A percentile compares a stretch with the other conserved stretches of the same genome.
Conservation (phyloP, 1,284 basidiomycete species). For the Gymnopus androsaceus region DNA sequence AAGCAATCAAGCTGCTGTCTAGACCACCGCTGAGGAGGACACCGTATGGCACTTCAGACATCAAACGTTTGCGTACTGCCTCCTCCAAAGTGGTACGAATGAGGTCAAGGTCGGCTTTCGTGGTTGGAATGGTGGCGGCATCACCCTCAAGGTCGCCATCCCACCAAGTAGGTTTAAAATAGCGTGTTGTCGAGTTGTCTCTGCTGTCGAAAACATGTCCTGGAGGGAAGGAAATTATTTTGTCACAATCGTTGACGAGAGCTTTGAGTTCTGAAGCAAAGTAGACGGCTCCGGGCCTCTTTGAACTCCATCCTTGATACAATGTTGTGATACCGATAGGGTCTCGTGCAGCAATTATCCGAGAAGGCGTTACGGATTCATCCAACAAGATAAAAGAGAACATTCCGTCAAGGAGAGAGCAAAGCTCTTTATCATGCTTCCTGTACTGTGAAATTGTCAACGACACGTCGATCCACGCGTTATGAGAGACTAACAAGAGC, state of each 20-base stretch:
- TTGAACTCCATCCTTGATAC: conserved; percentile 93
- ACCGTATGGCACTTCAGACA: conserved; percentile 99
- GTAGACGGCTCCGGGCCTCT: conserved; percentile 82
- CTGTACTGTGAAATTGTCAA: conserved; percentile 62
- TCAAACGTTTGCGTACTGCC: conserved; percentile 93
- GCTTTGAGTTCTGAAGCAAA: conserved; percentile 98
- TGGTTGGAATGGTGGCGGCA: conserved; percentile 60
- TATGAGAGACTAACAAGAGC: conserved; percentile 65
- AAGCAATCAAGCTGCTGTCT: conserved; percentile 94
- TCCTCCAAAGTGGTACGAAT: conserved; percentile 86
- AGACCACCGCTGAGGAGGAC: conserved; percentile 95
- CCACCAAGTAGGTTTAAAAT: conserved; percentile 90
- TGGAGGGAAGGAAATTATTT: conserved; percentile 94
- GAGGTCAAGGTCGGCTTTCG: conserved; percentile 66
- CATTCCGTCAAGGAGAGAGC: conserved; percentile 93
- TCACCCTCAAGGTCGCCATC: conserved; percentile 67
- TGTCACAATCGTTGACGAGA: conserved; percentile 91
- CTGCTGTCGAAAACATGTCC: conserved; percentile 92
- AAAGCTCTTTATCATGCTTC: conserved; percentile 78
- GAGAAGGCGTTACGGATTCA: conserved; percentile 85
- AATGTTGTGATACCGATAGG: conserved; percentile 98
- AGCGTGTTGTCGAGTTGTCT: conserved; percentile 76
- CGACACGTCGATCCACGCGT: conserved; percentile 7
- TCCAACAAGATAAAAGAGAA: conserved; percentile 98
- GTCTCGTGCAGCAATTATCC: conserved; percentile 94